Conservation (phyloP, 2,329 filamentous ascomycete species). For the Cordyceps cicadae region DNA sequence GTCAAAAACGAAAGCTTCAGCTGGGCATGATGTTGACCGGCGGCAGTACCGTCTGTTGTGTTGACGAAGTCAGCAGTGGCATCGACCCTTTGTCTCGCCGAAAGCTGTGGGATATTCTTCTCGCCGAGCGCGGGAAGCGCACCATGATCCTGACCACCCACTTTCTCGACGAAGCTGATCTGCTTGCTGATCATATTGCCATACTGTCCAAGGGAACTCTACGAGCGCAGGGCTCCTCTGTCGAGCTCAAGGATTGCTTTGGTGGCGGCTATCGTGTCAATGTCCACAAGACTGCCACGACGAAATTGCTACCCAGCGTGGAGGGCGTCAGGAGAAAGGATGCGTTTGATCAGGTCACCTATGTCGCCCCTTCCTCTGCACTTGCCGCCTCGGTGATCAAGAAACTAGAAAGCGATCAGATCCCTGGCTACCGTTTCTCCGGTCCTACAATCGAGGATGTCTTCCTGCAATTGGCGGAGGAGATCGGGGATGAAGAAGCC, state of each 20-base stretch:
- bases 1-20: conserved; percentile 87
- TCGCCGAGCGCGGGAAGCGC: conserved; percentile 71
- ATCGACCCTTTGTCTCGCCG: conserved; percentile 77
- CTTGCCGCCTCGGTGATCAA: conserved; percentile 65
- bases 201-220: conserved; percentile 79
- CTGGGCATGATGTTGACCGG: conserved; percentile 93
- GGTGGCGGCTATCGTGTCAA: conserved; percentile 82
- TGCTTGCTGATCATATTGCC: conserved; percentile 80
- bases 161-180: conserved; percentile 86
- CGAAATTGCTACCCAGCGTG: conserved; percentile 41
- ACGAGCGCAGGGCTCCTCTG: conserved; percentile 74
- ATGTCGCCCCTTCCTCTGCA: conserved; percentile 60
- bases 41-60: conserved; percentile 77
- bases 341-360: conserved; percentile 64
- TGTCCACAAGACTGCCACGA: conserved; percentile 51
- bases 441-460: conserved; percentile 91
- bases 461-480: conserved; percentile 77
- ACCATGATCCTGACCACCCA: conserved; percentile 88
- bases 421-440: conserved; percentile 74
- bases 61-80: conserved; percentile 86
- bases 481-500: conserved; percentile 51
- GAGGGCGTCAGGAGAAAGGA: conserved; percentile 48
- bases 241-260: conserved; percentile 72
- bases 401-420: conserved; percentile 54
- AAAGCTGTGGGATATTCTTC: conserved; percentile 90